A percentile compares a stretch with the other conserved stretches of the same genome.
phyloP scores from a whole-genome alignment of 257 asterid species.

The Ehretia macrophylla region DNA sequence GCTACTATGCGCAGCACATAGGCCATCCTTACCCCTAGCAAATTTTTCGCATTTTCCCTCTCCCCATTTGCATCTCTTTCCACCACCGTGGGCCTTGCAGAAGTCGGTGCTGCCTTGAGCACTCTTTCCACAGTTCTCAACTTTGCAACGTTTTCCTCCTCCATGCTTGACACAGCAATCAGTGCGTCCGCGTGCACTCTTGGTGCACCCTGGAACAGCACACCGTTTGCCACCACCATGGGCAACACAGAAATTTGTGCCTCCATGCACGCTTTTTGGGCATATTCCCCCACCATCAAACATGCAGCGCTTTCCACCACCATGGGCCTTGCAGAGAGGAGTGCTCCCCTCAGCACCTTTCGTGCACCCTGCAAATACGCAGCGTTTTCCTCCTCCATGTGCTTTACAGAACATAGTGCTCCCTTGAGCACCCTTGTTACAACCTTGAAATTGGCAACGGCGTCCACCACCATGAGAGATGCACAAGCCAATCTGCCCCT shows the following conservation, averaged over 20 bases:
- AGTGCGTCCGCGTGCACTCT: slow-evolving; percentile 91
- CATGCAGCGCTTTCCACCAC: slow-evolving; percentile 91
- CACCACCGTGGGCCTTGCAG: slow-evolving; percentile 97
- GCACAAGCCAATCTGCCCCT: slow-evolving; percentile 83
- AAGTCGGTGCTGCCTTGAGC: slow-evolving; percentile 95
- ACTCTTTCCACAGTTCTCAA: slow-evolving; percentile 83
- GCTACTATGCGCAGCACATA: slow-evolving; percentile 87
- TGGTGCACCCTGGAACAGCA: slow-evolving; percentile 63
- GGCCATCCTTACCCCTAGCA: slow-evolving; percentile 82
- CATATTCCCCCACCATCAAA: slow-evolving; percentile 92
- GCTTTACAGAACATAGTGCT: slow-evolving; percentile 83
- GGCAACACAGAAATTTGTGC: slow-evolving; percentile 81
- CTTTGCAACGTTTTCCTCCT: slow-evolving; percentile 80
- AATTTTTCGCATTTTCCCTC: slow-evolving; percentile 82
- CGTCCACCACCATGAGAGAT: slow-evolving; percentile 95
- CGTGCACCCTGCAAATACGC: slow-evolving; percentile 78
- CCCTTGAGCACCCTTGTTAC: slow-evolving; percentile 82
- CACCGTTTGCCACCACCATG: slow-evolving; percentile 98
- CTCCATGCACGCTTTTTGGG: slow-evolving; percentile 93
- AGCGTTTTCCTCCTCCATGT: slow-evolving; percentile 90
- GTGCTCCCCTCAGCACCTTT: slow-evolving; percentile 95
- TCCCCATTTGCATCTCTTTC: slow-evolving; percentile 84
- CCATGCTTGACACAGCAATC: slow-evolving; percentile 88
- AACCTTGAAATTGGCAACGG: slow-evolving; percentile 56
- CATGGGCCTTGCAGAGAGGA: slow-evolving; percentile 89